Evolutionary conservation across 2,329 filamentous ascomycete species (phyloP), one percentile per base, ranked within the genome.

Genomic region (Xylariaceae sp.): DNA sequence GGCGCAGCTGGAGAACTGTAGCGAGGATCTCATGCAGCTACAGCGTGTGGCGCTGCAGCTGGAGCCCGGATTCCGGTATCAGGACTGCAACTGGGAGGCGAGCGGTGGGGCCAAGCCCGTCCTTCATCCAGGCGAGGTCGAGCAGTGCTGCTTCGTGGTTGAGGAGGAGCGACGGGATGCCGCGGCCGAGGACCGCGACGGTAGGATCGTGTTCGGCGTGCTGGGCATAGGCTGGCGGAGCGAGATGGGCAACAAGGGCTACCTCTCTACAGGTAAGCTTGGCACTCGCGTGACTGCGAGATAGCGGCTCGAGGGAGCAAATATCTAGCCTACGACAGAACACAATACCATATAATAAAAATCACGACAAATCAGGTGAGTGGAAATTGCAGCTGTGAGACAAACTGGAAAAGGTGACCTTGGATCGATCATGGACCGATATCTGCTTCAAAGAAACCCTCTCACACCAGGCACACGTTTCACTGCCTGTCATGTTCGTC

Each of bases 1-100:
- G 63, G 92, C 90, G 17, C 92, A 98, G 66, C 65, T 98, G 42
- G 92, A 98, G 68, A 98, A 97, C 62, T 85, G 89, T 57, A 87
- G 87, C 32, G 89, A 96, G 59, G 81, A 82, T 31, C 70, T 81
- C 4, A 83, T 97, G 49, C 78, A 85, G 56, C 72, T 98, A 36
- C 86, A 94, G 63, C 68, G 67, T 44, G 76, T 81, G 19, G 64
- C 65, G 21, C 60, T 83, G 40, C 71, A 79, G 37, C 63, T 74
- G 5, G 73, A 72, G 47, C 52, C 63, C 2, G 73, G 74, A 3
- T 59, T 81, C 35, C 51, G 54, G 31, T 76, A 70, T 49, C 63
- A 63, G 27, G 74, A 76, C 43, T 73, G 74, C 47, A 81, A 82
- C 51, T 79, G 76, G 74, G 68, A 69, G 38, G 55, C 59, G 21